Conservation (phyloP, 768 basidiomycete species). For the Inosperma sp. region DNA sequence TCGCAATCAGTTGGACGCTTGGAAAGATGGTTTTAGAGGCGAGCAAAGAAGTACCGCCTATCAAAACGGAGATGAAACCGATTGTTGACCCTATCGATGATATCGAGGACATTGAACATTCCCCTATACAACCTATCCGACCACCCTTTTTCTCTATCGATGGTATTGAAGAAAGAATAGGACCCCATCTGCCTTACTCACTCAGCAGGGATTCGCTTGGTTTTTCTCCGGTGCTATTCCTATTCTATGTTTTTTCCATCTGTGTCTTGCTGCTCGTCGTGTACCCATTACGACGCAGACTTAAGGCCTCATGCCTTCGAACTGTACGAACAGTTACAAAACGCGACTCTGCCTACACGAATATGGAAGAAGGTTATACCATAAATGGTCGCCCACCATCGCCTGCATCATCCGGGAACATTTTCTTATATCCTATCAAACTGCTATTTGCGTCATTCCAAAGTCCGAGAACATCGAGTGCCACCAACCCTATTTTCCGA, state of each 20-base stretch:
- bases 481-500: slow-evolving; percentile 26
- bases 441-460: slow-evolving; percentile 28
- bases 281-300: slow-evolving; percentile 55
- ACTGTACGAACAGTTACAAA: slow-evolving; percentile 34
- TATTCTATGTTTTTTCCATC: slow-evolving; percentile 49
- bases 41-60: slow-evolving; percentile 70
- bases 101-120: slow-evolving; percentile 42
- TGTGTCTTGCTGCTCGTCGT: slow-evolving; percentile 39
- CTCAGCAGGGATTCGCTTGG: slow-evolving; percentile 63
- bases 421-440: slow-evolving; percentile 35
- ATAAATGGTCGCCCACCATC: slow-evolving; percentile 25
- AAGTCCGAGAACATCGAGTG: slow-evolving; percentile 24
- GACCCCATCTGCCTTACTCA: slow-evolving; percentile 61
- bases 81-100: slow-evolving; percentile 73
- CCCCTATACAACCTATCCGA: slow-evolving; percentile 57
- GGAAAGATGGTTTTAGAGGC: slow-evolving; percentile 99
- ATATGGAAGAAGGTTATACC: slow-evolving; percentile 51
- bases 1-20: slow-evolving; percentile 95
- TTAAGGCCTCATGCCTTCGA: slow-evolving; percentile 46
- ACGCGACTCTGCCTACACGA: slow-evolving; percentile 32
- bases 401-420: slow-evolving; percentile 26
- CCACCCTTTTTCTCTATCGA: slow-evolving; percentile 58
- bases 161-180: slow-evolving; percentile 57
- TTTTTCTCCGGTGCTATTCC: slow-evolving; percentile 62
- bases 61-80: slow-evolving; percentile 44